Percentiles rank a stretch among this genome's conserved stretches.
phyloP scores from a whole-genome alignment of 2,329 filamentous ascomycete genomes.

The Alternaria alternata region DNA sequence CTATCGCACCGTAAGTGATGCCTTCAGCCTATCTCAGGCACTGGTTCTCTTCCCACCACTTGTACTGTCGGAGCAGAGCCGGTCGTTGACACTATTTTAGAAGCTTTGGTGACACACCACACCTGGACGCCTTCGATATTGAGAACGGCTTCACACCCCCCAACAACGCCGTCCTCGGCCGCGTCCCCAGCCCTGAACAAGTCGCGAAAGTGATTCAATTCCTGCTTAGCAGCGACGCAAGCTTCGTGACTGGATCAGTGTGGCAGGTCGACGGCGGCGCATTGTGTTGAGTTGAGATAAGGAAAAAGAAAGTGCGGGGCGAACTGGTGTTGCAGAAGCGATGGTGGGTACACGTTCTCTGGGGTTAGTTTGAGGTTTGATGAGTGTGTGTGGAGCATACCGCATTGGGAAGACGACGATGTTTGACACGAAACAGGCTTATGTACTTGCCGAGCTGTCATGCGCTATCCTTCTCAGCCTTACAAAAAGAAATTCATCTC shows the following conservation, averaged over 20 bases:
- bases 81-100: constrained; percentile 10
- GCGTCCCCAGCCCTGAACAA: constrained; percentile 21
- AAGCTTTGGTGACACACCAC: constrained; percentile 26
- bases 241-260: constrained; percentile 25
- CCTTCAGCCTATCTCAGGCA: background rate
- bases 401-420: background rate
- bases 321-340: background rate
- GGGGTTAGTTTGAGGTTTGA: background rate
- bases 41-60: background rate
- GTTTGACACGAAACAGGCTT: background rate
- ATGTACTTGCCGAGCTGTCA: background rate
- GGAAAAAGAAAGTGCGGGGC: background rate
- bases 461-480: background rate
- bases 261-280: constrained; percentile 29
- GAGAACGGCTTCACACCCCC: constrained; percentile 11
- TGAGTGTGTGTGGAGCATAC: background rate
- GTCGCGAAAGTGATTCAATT: constrained; percentile 26
- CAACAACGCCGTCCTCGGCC: constrained; percentile 20
- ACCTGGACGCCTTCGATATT: constrained; percentile 15
- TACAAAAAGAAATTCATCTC: background rate
- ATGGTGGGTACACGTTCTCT: constrained; percentile 1
- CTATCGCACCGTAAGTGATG: constrained; percentile 52
- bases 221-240: constrained; percentile 28
- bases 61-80: background rate
- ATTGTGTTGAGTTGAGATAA: constrained; percentile 19